Evolutionary conservation across 1,284 basidiomycete genomes (phyloP).

Genomic region (Tremellales sp.): DNA sequence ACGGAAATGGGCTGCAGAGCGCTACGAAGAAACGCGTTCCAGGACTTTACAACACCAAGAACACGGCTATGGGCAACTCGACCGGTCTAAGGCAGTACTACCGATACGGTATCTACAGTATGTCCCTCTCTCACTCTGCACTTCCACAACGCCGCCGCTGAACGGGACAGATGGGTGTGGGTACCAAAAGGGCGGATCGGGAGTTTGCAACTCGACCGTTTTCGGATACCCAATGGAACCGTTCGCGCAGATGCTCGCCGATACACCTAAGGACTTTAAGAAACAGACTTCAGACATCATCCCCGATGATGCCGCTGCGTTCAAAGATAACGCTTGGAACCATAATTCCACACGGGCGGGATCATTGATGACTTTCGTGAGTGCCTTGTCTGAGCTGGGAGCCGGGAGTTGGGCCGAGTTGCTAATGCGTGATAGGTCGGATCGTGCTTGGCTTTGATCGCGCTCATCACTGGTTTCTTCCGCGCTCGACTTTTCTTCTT

Average conservation of each 20-base stretch:
- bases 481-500: constrained; percentile 43
- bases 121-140: constrained; percentile 11
- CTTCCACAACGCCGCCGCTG: background rate
- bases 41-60: constrained; percentile 32
- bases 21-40: constrained; percentile 23
- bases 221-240: constrained; percentile 44
- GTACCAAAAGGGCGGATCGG: constrained; percentile 37
- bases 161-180: constrained; percentile 33
- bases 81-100: constrained; percentile 44
- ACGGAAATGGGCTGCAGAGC: constrained; percentile 31
- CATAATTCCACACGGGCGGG: constrained; percentile 28
- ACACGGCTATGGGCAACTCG: constrained; percentile 26
- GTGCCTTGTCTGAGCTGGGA: constrained; percentile 10
- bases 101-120: constrained; percentile 45
- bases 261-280: constrained; percentile 32
- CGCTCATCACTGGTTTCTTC: constrained; percentile 42
- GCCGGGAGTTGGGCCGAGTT: background rate
- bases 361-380: constrained; percentile 42
- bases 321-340: constrained; percentile 40
- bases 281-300: constrained; percentile 29
- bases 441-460: constrained; percentile 30
- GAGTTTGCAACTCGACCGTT: constrained; percentile 42
- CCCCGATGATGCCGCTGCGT: constrained; percentile 16
- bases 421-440: constrained; percentile 26
- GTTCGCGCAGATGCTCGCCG: constrained; percentile 35